These are phyloP conservation scores for Alternaria sp. DNA, from an alignment of 2,329 filamentous ascomycete genomes.

Conservation along the genomic window DNA sequence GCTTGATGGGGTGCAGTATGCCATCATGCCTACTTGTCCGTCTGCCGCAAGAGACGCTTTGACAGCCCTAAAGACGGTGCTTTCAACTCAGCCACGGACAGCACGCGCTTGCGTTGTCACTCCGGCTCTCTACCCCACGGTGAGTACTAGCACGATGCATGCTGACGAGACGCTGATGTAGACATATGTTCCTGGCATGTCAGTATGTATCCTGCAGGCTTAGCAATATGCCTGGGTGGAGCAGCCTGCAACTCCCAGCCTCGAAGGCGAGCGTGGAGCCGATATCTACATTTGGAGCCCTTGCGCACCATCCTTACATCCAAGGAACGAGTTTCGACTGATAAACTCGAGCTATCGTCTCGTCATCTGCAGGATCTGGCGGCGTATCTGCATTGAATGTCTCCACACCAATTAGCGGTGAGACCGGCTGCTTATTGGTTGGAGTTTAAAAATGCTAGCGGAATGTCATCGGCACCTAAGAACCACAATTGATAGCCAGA, in stretches of 20 bases:
- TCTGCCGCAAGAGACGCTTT: slow-evolving; percentile 18
- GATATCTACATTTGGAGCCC: slow-evolving; percentile 10
- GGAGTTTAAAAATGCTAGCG: slow-evolving; percentile 35
- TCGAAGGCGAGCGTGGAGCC: slow-evolving; percentile 7
- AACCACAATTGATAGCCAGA: slow-evolving; percentile 28
- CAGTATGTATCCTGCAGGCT: slow-evolving; percentile 17
- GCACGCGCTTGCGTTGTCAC: slow-evolving; percentile 26
- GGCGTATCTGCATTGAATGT: slow-evolving; percentile 39
- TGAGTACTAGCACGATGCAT: slow-evolving; percentile 28
- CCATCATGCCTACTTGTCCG: slow-evolving; percentile 21
- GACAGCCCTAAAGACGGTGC: slow-evolving; percentile 24
- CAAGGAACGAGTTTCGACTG: slow-evolving; percentile 11
- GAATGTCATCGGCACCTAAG: slow-evolving; percentile 28
- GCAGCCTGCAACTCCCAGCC: slow-evolving; percentile 23
- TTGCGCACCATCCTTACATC: slow-evolving; percentile 4
- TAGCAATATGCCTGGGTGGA: slow-evolving; percentile 23
- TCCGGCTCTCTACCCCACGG: slow-evolving; percentile 30
- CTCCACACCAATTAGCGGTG: slow-evolving; percentile 48
- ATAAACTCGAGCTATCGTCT: slow-evolving; percentile 23
- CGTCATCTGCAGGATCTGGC: slow-evolving; percentile 40
- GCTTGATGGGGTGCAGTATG: slow-evolving; percentile 28
- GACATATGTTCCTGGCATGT: slow-evolving; percentile 24
- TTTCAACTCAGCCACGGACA: slow-evolving; percentile 35
- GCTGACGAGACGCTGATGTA: slow-evolving; percentile 29
- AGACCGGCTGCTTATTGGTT: slow-evolving; percentile 43